phyloP scores from a whole-genome alignment of 2,329 filamentous ascomycete species.

The Paecilomyces niveus region DNA sequence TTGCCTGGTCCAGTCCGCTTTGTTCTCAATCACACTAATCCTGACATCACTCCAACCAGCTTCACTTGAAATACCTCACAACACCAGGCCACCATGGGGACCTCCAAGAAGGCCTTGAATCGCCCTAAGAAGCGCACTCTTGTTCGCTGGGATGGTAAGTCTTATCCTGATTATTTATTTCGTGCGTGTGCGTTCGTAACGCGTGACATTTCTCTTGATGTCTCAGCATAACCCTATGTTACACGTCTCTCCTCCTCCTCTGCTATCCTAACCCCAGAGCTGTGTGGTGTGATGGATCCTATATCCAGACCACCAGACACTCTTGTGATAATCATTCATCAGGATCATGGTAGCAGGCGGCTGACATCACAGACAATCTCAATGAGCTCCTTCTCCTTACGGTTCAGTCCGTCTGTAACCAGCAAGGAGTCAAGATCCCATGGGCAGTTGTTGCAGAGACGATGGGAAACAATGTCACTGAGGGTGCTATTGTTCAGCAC shows the following conservation, averaged over 20 bases:
- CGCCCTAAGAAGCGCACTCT: conserved; percentile 28
- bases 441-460: conserved; percentile 33
- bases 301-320: background rate
- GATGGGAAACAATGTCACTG: conserved; percentile 35
- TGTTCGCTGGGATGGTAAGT: conserved; percentile 38
- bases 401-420: conserved; percentile 35
- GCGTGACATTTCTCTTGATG: background rate
- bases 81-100: background rate
- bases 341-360: background rate
- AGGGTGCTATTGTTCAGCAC: conserved; percentile 41
- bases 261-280: too few relatives aligned
- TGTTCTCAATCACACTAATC: background rate
- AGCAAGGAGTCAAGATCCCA: conserved; percentile 31
- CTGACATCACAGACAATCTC: conserved; percentile 29
- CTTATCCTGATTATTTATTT: background rate
- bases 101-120: conserved; percentile 10
- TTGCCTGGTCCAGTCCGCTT: background rate
- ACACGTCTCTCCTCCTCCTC: background rate
- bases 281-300: too few relatives aligned
- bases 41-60: background rate
- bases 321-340: background rate
- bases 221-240: background rate
- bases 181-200: background rate
- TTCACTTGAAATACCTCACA: background rate
- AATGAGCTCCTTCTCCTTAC: conserved; percentile 36